Conservation (phyloP, 2,329 filamentous ascomycete genomes). For the Aschersonia sp. region DNA sequence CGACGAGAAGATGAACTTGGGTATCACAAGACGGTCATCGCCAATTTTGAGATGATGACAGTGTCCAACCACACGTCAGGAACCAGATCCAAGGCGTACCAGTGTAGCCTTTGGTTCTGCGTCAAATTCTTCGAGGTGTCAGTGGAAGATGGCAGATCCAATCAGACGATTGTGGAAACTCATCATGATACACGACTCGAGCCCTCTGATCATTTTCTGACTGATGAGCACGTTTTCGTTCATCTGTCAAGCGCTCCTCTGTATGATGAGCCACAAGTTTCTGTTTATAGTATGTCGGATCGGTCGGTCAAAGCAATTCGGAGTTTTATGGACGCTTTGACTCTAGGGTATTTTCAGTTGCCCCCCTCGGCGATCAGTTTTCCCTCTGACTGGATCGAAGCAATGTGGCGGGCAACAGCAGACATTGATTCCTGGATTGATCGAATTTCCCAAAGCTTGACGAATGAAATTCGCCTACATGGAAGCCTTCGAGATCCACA, state of each 20-base stretch:
- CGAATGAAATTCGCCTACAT: conserved; percentile 19
- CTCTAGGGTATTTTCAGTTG: conserved; percentile 16
- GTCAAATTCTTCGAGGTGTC: conserved; percentile 16
- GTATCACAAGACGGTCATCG: conserved; percentile 15
- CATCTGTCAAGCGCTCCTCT: conserved; percentile 14
- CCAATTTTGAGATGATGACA: conserved; percentile 20
- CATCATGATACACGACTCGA: conserved; percentile 16
- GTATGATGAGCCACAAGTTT: conserved; percentile 8
- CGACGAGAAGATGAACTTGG: conserved; percentile 4
- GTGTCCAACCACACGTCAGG: conserved; percentile 9
- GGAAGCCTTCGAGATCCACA: conserved; percentile 9
- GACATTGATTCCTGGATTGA: conserved; percentile 17
- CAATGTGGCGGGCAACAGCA: conserved; percentile 17
- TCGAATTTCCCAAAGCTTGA: conserved; percentile 18
- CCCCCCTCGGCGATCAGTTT: conserved; percentile 13
- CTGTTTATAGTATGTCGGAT: conserved; percentile 16
- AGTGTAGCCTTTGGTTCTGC: conserved; percentile 23
- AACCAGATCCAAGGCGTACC: conserved; percentile 10
- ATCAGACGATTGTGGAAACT: conserved; percentile 9
- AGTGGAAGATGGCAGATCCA: conserved; percentile 13
- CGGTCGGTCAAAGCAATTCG: conserved; percentile 15
- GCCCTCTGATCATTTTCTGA: conserved; percentile 10
- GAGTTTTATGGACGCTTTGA: conserved; percentile 17
- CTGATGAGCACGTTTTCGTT: conserved; percentile 17
- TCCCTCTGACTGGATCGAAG: conserved; percentile 23